Evolutionary conservation across 768 basidiomycete genomes (phyloP).

Genomic region (Sporobolomyces roseus): DNA sequence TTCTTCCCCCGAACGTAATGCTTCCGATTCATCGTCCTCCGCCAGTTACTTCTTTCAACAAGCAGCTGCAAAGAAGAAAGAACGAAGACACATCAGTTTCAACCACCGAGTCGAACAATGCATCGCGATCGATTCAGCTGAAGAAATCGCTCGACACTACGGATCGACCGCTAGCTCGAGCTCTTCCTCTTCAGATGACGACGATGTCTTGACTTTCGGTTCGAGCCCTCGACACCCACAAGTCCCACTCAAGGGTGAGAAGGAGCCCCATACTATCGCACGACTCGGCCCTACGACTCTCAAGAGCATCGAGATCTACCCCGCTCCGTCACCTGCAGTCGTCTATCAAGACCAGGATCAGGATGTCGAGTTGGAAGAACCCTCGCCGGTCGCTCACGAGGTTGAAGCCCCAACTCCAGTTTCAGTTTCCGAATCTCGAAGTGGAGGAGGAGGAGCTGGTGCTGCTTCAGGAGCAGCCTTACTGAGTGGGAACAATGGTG

Average conservation of each 20-base stretch:
- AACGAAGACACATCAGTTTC: slow-evolving; percentile 79
- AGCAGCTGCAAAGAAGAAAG: slow-evolving; percentile 22
- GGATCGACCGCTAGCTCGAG: slow-evolving; percentile 23
- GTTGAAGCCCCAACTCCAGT: slow-evolving; percentile 29
- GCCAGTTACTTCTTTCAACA: slow-evolving; percentile 9
- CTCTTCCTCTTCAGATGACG: slow-evolving; percentile 43
- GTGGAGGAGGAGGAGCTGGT: slow-evolving; percentile 24
- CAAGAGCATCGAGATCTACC: slow-evolving; percentile 61
- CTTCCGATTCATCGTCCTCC: slow-evolving; percentile 33
- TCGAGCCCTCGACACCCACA: slow-evolving; percentile 34
- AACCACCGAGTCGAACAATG: slow-evolving; percentile 97
- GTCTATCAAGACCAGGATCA: slow-evolving; percentile 45
- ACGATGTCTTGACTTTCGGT: slow-evolving; percentile 47
- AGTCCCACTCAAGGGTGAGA: slow-evolving; percentile 27
- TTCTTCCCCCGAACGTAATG: slow-evolving; percentile 35
- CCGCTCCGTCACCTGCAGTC: slow-evolving; percentile 48
- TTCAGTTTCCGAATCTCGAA: slow-evolving; percentile 32
- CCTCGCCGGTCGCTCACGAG: slow-evolving; percentile 27
- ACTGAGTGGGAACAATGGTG: slow-evolving; percentile 20
- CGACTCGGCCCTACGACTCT: slow-evolving; percentile 75
- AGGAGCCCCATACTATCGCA: slow-evolving; percentile 66
- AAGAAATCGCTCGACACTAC: slow-evolving; percentile 35
- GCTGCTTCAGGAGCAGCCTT: slow-evolving; percentile 11
- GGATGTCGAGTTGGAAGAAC: slow-evolving; percentile 42
- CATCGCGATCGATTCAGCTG: slow-evolving; percentile 57